Evolutionary conservation across 2,329 filamentous ascomycete species (phyloP).

Genomic region (Epichloe brachyelytri): DNA sequence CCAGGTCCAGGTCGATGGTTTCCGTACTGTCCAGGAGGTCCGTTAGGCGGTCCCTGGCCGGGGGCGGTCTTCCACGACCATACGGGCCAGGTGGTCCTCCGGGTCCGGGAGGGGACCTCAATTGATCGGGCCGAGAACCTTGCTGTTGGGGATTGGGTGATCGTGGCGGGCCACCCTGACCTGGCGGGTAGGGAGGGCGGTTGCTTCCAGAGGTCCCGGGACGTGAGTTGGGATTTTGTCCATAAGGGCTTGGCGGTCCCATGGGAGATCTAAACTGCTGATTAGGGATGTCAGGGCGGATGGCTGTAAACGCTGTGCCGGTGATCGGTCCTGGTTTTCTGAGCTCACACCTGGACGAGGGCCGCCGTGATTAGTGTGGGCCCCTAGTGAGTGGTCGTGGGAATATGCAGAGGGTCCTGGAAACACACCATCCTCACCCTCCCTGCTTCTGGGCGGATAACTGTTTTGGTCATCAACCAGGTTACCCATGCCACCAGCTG

Average conservation of each 20-base stretch:
- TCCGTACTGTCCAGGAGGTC: conserved; percentile 8
- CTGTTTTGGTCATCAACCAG: conserved; percentile 20
- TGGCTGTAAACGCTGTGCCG: conserved; percentile 24
- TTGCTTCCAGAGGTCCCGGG: conserved; percentile 20
- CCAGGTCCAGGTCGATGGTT: conserved; percentile 15
- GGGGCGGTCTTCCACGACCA: conserved; percentile 11
- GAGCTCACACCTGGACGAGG: conserved; percentile 40
- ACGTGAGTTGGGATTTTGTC: conserved; percentile 18
- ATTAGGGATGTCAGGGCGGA: conserved; percentile 27
- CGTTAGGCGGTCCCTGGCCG: conserved; percentile 7
- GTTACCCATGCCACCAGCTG: conserved; percentile 45
- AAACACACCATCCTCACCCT: conserved; percentile 20
- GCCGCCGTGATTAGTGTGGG: conserved; percentile 40
- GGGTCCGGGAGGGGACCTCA: conserved; percentile 3
- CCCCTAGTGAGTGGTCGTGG: conserved; percentile 36
- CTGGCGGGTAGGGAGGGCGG: conserved; percentile 18
- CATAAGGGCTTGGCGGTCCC: conserved; percentile 19
- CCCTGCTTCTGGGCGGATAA: conserved; percentile 18
- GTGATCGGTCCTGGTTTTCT: conserved; percentile 21
- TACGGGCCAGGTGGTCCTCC: conserved; percentile 11
- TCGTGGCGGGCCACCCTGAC: conserved; percentile 11
- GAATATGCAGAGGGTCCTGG: conserved; percentile 36
- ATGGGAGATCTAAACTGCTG: conserved; percentile 34
- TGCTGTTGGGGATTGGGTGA: conserved; percentile 17
- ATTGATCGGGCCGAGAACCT: conserved; percentile 15